These are phyloP conservation scores for Fusarium clavum DNA, from an alignment of 2,329 filamentous ascomycete species.

Conservation along the genomic window DNA sequence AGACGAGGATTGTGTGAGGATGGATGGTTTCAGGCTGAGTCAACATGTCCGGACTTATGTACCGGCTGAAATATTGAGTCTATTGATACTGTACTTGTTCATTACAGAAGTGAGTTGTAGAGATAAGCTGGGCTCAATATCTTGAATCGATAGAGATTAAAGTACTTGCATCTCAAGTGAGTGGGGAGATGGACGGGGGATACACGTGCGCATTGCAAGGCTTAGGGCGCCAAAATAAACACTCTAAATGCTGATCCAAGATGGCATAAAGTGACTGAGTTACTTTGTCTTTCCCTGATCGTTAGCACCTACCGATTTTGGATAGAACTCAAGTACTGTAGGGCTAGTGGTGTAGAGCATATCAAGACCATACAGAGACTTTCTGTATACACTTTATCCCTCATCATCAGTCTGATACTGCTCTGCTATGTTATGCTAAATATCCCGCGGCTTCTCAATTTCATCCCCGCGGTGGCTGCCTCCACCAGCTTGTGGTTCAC, in stretches of 20 bases:
- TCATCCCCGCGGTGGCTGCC: slow-evolving; percentile 37
- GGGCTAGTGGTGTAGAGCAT: slow-evolving; percentile 11
- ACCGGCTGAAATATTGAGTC: not conserved
- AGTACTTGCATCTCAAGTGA: not conserved
- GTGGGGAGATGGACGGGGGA: slow-evolving; percentile 10
- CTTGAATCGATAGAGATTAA: slow-evolving; percentile 3
- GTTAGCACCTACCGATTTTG: slow-evolving; percentile 38
- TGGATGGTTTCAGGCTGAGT: slow-evolving; percentile 29
- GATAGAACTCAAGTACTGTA: slow-evolving; percentile 14
- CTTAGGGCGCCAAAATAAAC: not conserved
- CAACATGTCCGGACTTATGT: slow-evolving; percentile 15
- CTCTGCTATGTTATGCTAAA: not conserved
- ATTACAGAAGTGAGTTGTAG: not conserved
- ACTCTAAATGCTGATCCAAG: not conserved
- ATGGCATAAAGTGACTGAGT: not conserved
- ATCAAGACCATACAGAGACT: not conserved
- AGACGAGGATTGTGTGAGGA: slow-evolving; percentile 13
- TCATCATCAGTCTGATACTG: not conserved
- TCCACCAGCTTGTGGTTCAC: slow-evolving; percentile 12
- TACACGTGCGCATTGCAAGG: slow-evolving; percentile 39
- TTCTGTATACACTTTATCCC: slow-evolving; percentile 5
- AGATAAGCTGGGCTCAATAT: not conserved
- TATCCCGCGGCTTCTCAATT: slow-evolving; percentile 37
- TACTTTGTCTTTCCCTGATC: not conserved
- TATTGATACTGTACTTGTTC: not conserved